These are phyloP conservation scores for Parachaetomium inaequale DNA, from an alignment of 495 filamentous ascomycete species.

Conservation along the genomic window DNA sequence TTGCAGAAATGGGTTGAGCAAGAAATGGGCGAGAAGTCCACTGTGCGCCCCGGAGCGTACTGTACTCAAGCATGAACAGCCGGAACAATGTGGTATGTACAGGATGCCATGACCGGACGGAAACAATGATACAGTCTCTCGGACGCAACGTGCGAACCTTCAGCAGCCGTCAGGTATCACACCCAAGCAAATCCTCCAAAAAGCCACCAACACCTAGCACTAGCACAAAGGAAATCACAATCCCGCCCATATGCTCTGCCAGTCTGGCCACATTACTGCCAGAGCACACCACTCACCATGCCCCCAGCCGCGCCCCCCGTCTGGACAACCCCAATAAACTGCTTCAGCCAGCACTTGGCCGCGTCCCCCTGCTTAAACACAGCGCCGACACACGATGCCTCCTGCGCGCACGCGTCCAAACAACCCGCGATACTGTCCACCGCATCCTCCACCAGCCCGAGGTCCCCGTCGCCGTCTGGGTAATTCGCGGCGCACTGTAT, in stretches of 20 bases:
- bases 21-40: not conserved
- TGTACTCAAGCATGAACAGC: not conserved
- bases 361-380: conserved; percentile 11
- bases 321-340: conserved; percentile 15
- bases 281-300: conserved; percentile 18
- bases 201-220: not conserved
- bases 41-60: too few species aligned
- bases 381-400: conserved; percentile 19
- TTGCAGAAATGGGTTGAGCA: not conserved
- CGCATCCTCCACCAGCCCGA: not conserved
- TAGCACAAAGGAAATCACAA: not conserved
- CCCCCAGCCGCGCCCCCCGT: not conserved
- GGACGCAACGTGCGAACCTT: too few species aligned
- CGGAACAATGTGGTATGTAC: not conserved
- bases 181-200: not conserved
- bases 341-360: conserved; percentile 26
- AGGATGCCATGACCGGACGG: not conserved
- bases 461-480: conserved; percentile 16
- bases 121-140: not conserved
- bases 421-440: conserved; percentile 16
- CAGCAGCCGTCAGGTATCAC: not conserved
- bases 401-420: conserved; percentile 20
- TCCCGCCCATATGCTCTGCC: not conserved
- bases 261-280: not conserved
- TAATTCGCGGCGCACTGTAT: conserved; percentile 21